Conservation (phyloP, 371 early-diverging fungal species). For the Mortierella sp. region DNA sequence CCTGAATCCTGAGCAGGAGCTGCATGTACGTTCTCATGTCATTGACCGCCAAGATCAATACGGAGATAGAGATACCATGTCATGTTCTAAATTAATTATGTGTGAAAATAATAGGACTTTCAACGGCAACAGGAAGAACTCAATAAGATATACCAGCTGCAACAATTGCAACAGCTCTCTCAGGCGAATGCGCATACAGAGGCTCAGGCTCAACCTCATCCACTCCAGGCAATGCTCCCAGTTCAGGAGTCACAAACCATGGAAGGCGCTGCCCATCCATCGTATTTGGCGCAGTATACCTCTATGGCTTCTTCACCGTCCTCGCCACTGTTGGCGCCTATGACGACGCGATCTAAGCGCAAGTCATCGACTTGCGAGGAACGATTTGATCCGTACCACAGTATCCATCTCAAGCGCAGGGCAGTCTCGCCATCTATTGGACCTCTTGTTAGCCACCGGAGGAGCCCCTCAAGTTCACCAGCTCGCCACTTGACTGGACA, state of each 20-base stretch:
- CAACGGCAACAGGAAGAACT: slow-evolving; percentile 53
- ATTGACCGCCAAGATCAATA: too few species aligned
- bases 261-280: slow-evolving; percentile 1
- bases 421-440: slow-evolving; percentile 57
- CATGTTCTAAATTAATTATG: not conserved
- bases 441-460: slow-evolving; percentile 46
- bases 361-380: slow-evolving; percentile 57
- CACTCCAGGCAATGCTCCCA: slow-evolving; percentile 21
- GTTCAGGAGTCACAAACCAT: slow-evolving; percentile 21
- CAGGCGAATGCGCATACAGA: slow-evolving; percentile 18
- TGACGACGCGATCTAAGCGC: slow-evolving; percentile 38
- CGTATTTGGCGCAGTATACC: slow-evolving; percentile 9
- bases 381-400: slow-evolving; percentile 54
- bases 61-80: not conserved
- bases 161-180: slow-evolving; percentile 32
- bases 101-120: slow-evolving; percentile 23
- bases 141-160: slow-evolving; percentile 39
- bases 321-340: slow-evolving; percentile 39
- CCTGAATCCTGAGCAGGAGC: slow-evolving; percentile 52
- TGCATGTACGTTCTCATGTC: slow-evolving; percentile 18
- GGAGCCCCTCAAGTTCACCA: slow-evolving; percentile 50
- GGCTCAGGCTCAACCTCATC: slow-evolving; percentile 25
- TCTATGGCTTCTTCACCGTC: slow-evolving; percentile 27
- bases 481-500: slow-evolving; percentile 49
- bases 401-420: slow-evolving; percentile 47